Percentiles rank a stretch among this genome's conserved stretches.
Evolutionary conservation across 164 flowering plant species (phyloP).

Genomic region (Magnolia changhungtana): DNA sequence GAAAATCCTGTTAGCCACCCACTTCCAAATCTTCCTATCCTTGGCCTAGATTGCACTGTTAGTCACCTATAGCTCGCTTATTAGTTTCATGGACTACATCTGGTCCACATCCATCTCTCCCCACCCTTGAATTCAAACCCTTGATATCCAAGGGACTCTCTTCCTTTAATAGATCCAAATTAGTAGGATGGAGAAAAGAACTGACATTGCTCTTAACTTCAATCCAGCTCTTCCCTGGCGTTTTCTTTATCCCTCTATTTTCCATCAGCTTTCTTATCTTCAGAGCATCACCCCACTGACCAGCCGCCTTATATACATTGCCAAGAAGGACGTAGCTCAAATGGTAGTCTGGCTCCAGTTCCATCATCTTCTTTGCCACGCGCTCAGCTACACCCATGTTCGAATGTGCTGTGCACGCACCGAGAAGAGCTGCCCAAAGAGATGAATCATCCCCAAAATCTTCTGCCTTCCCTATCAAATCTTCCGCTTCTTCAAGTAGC

Average conservation of each 20-base stretch:
- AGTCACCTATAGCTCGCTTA: neutral
- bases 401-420: conserved; percentile 61
- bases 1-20: no score
- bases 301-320: conserved; percentile 60
- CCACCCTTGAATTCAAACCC: neutral
- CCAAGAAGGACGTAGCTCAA: conserved; percentile 72
- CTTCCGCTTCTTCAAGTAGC: conserved; percentile 77
- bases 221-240: conserved; percentile 78
- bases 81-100: neutral
- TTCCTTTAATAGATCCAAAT: neutral
- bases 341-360: conserved; percentile 59
- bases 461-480: conserved; percentile 45
- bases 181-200: conserved; percentile 2
- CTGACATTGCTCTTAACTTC: conserved; percentile 27
- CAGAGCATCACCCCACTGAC: conserved; percentile 63
- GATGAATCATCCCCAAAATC: conserved; percentile 40
- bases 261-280: conserved; percentile 51
- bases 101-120: neutral
- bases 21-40: no score
- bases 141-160: neutral
- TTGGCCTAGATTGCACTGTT: neutral
- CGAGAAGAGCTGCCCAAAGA: conserved; percentile 78
- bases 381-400: conserved; percentile 57
- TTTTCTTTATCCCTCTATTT: conserved; percentile 57
- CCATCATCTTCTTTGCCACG: conserved; percentile 71